Conservation (phyloP, 2,329 filamentous ascomycete genomes). For the Aspergillus ibericus region DNA sequence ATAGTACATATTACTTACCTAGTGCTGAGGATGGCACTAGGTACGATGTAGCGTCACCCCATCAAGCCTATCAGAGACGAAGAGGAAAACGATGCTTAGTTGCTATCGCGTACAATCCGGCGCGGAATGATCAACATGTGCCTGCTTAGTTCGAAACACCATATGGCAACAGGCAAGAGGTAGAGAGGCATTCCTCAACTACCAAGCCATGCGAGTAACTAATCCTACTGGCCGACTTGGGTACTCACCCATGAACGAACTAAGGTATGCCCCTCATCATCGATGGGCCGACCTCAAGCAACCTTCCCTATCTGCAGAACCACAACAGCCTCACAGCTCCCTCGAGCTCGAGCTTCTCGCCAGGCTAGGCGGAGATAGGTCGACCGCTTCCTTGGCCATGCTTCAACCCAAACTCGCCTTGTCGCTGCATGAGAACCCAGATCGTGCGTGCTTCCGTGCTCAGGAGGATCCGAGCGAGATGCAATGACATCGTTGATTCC, state of each 20-base stretch:
- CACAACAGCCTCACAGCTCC: slow-evolving; percentile 6
- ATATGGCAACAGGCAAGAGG: too few species aligned
- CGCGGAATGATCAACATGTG: too few species aligned
- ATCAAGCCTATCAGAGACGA: too few species aligned
- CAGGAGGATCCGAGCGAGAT: slow-evolving; percentile 2
- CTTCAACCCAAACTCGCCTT: slow-evolving; percentile 12
- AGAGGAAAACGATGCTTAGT: too few species aligned
- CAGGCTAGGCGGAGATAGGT: background rate
- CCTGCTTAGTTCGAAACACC: too few species aligned
- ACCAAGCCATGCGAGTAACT: too few species aligned
- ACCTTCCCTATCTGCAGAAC: slow-evolving; percentile 1
- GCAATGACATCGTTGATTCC: background rate
- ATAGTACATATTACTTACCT: too few species aligned
- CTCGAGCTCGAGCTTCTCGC: background rate
- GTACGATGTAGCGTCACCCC: too few species aligned
- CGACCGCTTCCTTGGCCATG: background rate
- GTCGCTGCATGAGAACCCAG: slow-evolving; percentile 18
- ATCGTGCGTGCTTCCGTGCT: slow-evolving; percentile 1
- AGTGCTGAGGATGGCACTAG: too few species aligned
- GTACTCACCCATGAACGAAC: background rate
- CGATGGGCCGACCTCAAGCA: background rate
- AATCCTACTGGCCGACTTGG: too few species aligned
- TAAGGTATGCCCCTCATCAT: background rate
- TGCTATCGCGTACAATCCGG: too few species aligned
- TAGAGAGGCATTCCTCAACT: too few species aligned